phyloP scores from a whole-genome alignment of 148 eudicot genomes.

The Persicaria tinctoria region DNA sequence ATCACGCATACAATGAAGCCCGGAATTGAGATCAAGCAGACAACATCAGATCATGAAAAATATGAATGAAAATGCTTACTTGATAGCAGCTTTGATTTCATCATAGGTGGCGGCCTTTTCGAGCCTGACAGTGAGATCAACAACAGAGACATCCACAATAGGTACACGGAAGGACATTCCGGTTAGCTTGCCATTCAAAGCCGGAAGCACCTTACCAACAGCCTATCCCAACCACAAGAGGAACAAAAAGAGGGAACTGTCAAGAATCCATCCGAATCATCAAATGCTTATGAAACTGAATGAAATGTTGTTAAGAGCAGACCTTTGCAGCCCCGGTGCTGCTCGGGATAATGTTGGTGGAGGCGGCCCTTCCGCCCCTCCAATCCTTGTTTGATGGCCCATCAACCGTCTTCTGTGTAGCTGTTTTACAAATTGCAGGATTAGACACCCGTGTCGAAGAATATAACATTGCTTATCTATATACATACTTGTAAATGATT shows the following conservation, averaged over 20 bases:
- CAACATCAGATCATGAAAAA: constrained; percentile 52
- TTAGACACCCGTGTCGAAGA: constrained; percentile 63
- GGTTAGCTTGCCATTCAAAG: constrained; percentile 56
- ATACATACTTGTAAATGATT: too few relatives aligned
- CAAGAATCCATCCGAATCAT: neutral
- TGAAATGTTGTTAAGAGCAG: constrained; percentile 11
- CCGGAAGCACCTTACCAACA: constrained; percentile 57
- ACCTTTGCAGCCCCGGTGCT: constrained; percentile 73
- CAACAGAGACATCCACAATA: constrained; percentile 54
- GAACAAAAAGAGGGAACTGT: constrained; percentile 18
- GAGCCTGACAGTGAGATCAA: constrained; percentile 53
- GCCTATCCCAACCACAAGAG: constrained; percentile 31
- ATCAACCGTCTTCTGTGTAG: constrained; percentile 67
- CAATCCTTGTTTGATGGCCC: constrained; percentile 64
- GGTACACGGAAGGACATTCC: constrained; percentile 74
- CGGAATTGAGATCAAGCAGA: constrained; percentile 57
- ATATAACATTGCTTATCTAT: too few relatives aligned
- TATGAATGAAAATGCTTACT: constrained; percentile 16
- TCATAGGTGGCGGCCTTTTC: constrained; percentile 51
- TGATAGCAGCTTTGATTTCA: constrained; percentile 56
- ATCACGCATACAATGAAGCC: constrained; percentile 18
- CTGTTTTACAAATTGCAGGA: constrained; percentile 15
- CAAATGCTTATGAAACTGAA: constrained; percentile 10
- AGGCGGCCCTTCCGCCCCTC: constrained; percentile 74
- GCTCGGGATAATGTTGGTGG: constrained; percentile 65